Conservation (phyloP, 306 rosid genomes). For the Gastrolobium villosum region DNA sequence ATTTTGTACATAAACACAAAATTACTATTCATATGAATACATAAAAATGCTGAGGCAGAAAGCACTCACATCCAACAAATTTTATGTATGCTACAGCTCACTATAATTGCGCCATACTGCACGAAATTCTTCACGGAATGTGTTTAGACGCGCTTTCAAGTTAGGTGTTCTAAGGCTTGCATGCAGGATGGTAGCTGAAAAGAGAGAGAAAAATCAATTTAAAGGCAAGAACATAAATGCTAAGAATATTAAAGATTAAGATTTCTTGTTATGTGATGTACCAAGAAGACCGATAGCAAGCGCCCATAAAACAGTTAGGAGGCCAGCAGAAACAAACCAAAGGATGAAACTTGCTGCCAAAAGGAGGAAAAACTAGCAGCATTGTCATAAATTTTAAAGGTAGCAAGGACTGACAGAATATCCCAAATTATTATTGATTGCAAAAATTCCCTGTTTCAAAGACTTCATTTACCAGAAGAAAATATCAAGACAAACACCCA, state of each 20-base stretch:
- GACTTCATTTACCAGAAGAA: conserved; percentile 71
- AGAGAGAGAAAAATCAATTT: conserved; percentile 44
- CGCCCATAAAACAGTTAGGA: conserved; percentile 82
- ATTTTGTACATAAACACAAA: background rate
- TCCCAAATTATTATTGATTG: conserved; percentile 33
- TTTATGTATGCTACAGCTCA: conserved; percentile 72
- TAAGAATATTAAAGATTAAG: conserved; percentile 15
- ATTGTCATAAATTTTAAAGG: background rate
- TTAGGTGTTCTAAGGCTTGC: conserved; percentile 99
- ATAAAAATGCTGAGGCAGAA: conserved; percentile 34
- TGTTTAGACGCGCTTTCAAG: conserved; percentile 97
- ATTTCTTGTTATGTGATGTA: conserved; percentile 48
- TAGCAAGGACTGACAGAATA: conserved; percentile 16
- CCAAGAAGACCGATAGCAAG: conserved; percentile 91
- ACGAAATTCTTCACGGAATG: conserved; percentile 98
- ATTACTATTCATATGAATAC: conserved; percentile 9
- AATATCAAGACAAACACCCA: conserved; percentile 86
- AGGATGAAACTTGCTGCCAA: conserved; percentile 77
- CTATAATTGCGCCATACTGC: conserved; percentile 99
- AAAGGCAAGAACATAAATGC: conserved; percentile 5
- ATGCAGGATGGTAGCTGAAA: conserved; percentile 83
- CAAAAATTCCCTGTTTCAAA: conserved; percentile 23
- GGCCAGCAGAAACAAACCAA: conserved; percentile 92
- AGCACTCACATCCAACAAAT: conserved; percentile 62
- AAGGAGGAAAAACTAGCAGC: conserved; percentile 16